A percentile compares a stretch with the other conserved stretches of the same genome.
Evolutionary conservation across 768 basidiomycete species (phyloP).

Genomic region (Boletus eberwhitei): DNA sequence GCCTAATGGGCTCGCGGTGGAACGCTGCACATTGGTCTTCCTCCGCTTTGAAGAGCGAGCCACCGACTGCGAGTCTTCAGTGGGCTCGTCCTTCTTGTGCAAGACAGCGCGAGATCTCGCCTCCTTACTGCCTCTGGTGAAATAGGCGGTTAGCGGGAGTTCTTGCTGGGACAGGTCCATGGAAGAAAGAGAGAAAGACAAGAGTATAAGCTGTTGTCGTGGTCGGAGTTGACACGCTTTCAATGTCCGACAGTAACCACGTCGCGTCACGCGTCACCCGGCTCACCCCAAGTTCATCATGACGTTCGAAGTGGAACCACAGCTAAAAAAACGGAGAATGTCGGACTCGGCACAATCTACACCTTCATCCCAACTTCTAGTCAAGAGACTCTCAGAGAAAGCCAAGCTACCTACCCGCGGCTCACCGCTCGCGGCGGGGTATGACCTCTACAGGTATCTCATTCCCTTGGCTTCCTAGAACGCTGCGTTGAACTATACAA

Average conservation of each 20-base stretch:
- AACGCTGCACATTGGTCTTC: constrained; percentile 3
- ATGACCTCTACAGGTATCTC: constrained; percentile 85
- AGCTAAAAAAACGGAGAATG: constrained; percentile 61
- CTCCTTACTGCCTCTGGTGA: constrained; percentile 16
- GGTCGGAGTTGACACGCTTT: constrained; percentile 42
- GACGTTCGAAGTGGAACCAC: constrained; percentile 31
- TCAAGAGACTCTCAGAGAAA: constrained; percentile 81
- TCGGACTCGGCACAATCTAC: constrained; percentile 38
- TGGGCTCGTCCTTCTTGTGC: constrained; percentile 3
- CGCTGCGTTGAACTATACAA: not conserved
- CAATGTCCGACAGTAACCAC: constrained; percentile 25
- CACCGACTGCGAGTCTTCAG: constrained; percentile 2
- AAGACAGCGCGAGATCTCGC: not conserved
- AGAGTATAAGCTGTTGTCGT: not conserved
- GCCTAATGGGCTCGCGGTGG: not conserved
- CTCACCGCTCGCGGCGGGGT: constrained; percentile 83
- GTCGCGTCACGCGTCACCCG: constrained; percentile 18
- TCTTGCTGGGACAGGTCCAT: constrained; percentile 35
- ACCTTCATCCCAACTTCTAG: constrained; percentile 55
- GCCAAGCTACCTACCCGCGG: constrained; percentile 87
- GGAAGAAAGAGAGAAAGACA: not conserved
- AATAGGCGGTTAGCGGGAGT: constrained; percentile 31
- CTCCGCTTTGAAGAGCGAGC: constrained; percentile 19
- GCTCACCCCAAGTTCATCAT: not conserved
- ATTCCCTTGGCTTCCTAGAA: not conserved